Conservation (phyloP, 2,329 filamentous ascomycete species). For the Ophiostoma populinum region DNA sequence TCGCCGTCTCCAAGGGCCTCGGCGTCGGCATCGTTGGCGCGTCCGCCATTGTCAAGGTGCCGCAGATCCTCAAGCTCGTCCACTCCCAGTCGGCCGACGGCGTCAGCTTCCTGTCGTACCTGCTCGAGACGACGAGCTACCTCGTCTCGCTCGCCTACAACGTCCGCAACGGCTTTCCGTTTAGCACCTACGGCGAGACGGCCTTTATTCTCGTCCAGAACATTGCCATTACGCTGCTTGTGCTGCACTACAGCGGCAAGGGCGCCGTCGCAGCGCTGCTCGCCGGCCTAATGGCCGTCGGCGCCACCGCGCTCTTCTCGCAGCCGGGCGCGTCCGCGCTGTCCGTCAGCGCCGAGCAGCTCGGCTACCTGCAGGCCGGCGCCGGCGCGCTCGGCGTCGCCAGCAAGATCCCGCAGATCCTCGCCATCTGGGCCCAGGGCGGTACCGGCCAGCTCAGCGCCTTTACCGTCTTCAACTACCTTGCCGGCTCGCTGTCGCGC, state of each 20-base stretch:
- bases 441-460: slow-evolving; percentile 91
- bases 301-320: slow-evolving; percentile 53
- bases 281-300: slow-evolving; percentile 56
- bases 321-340: slow-evolving; percentile 16
- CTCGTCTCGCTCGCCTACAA: slow-evolving; percentile 88
- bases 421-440: slow-evolving; percentile 67
- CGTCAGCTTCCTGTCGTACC: slow-evolving; percentile 76
- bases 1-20: slow-evolving; percentile 80
- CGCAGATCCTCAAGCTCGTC: slow-evolving; percentile 87
- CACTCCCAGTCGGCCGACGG: slow-evolving; percentile 65
- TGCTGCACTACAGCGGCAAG: slow-evolving; percentile 66
- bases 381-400: slow-evolving; percentile 70
- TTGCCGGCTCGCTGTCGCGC: slow-evolving; percentile 75
- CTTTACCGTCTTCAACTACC: slow-evolving; percentile 97
- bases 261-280: slow-evolving; percentile 55
- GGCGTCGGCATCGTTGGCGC: slow-evolving; percentile 87
- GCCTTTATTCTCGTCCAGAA: slow-evolving; percentile 86
- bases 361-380: slow-evolving; percentile 67
- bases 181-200: slow-evolving; percentile 93
- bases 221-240: slow-evolving; percentile 70
- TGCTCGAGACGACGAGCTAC: slow-evolving; percentile 78
- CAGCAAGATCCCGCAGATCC: slow-evolving; percentile 87
- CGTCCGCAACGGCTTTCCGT: slow-evolving; percentile 76
- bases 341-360: slow-evolving; percentile 47
- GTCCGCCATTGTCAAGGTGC: slow-evolving; percentile 85